Conservation (phyloP, 768 basidiomycete species). For the Leccinum subgranulosum region DNA sequence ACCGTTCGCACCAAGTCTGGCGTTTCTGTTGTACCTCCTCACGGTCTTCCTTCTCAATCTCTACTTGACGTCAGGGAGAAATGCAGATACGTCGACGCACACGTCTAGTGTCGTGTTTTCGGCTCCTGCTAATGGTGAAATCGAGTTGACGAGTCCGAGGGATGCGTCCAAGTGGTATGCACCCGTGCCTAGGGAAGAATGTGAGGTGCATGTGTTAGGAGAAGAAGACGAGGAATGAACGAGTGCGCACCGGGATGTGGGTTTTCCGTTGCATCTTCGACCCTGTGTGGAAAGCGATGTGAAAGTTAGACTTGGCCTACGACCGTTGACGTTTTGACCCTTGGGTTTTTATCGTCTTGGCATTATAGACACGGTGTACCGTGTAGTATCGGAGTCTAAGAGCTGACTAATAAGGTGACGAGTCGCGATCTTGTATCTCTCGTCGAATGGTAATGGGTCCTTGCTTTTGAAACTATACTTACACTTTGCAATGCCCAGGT, state of each 20-base stretch:
- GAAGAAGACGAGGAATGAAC: conserved; percentile 48
- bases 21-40: conserved; percentile 76
- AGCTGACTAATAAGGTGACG: no score
- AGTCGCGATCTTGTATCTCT: no score
- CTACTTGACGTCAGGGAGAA: conserved; percentile 60
- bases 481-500: no score
- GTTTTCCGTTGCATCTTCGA: not conserved
- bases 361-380: no score
- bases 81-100: conserved; percentile 34
- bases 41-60: conserved; percentile 69
- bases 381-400: no score
- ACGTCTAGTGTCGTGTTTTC: conserved; percentile 18
- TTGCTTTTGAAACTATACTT: no score
- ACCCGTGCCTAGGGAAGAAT: conserved; percentile 47
- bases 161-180: conserved; percentile 59
- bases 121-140: conserved; percentile 29
- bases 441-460: no score
- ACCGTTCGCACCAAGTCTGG: conserved; percentile 31
- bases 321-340: not conserved
- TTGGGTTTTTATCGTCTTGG: not conserved
- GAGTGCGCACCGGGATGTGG: not conserved
- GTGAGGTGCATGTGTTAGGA: conserved; percentile 44
- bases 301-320: not conserved
- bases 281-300: not conserved
- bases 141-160: conserved; percentile 39